A percentile compares a stretch with the other conserved stretches of the same genome.
Conservation (phyloP, 495 filamentous ascomycete species). For the Penicillium roqueforti region DNA sequence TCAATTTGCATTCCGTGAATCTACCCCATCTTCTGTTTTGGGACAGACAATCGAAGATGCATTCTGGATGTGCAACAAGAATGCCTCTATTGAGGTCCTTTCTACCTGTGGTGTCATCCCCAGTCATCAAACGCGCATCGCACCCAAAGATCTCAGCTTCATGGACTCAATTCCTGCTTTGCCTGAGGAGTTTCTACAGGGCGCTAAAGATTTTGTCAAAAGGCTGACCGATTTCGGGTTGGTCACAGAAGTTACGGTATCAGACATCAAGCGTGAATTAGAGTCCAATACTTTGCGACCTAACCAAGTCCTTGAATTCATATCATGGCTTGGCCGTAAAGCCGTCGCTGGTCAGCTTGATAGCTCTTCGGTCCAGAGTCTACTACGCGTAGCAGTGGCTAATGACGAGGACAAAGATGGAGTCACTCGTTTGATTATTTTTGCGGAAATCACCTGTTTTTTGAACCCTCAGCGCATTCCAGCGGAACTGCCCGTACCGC, state of each 20-base stretch:
- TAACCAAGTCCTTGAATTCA: conserved; percentile 70
- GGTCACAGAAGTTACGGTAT: conserved; percentile 77
- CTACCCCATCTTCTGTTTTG: conserved; percentile 77
- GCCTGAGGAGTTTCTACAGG: conserved; percentile 64
- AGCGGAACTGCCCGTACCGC: conserved; percentile 77
- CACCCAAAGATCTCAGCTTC: conserved; percentile 79
- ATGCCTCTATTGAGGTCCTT: conserved; percentile 76
- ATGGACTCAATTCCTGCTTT: conserved; percentile 87
- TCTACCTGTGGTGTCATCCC: conserved; percentile 81
- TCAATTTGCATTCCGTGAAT: conserved; percentile 81
- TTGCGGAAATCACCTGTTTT: conserved; percentile 70
- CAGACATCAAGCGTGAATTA: conserved; percentile 78
- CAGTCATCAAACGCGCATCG: conserved; percentile 71
- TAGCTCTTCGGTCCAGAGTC: conserved; percentile 50
- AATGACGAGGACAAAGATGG: conserved; percentile 61
- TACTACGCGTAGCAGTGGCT: conserved; percentile 78
- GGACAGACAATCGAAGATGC: conserved; percentile 83
- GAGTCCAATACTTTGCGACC: conserved; percentile 70
- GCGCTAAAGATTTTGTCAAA: conserved; percentile 63
- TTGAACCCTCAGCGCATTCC: conserved; percentile 71
- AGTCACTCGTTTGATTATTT: conserved; percentile 62
- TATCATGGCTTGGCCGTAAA: conserved; percentile 74
- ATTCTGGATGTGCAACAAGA: conserved; percentile 88
- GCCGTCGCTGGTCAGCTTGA: conserved; percentile 65
- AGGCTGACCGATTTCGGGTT: conserved; percentile 75